Percentiles rank a stretch among this genome's conserved stretches.
These are phyloP conservation scores for Ophiostoma populinum DNA, from an alignment of 2,329 filamentous ascomycete species.

Conservation along the genomic window DNA sequence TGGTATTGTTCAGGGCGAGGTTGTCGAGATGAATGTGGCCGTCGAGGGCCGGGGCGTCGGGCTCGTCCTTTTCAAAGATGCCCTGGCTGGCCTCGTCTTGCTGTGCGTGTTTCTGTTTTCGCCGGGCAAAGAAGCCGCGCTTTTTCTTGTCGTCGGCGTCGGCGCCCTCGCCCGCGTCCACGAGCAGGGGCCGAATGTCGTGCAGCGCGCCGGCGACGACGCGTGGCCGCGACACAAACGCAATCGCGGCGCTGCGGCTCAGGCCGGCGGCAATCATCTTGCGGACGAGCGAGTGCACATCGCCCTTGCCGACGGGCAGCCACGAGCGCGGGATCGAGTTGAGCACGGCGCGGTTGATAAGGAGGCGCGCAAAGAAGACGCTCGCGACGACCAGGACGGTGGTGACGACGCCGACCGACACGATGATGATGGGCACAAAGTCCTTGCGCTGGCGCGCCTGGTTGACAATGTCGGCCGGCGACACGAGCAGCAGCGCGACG, in stretches of 20 bases:
- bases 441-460: slow-evolving; percentile 52
- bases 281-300: slow-evolving; percentile 58
- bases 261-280: slow-evolving; percentile 59
- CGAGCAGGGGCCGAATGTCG: slow-evolving; percentile 3
- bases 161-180: not conserved
- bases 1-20: too few relatives aligned
- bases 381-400: slow-evolving; percentile 54
- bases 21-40: too few relatives aligned
- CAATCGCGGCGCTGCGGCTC: slow-evolving; percentile 60
- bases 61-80: too few relatives aligned
- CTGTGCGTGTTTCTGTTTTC: not conserved
- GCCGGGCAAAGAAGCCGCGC: not conserved
- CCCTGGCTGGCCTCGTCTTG: too few relatives aligned
- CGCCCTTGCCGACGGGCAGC: slow-evolving; percentile 72
- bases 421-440: slow-evolving; percentile 67
- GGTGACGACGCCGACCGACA: slow-evolving; percentile 58
- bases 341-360: slow-evolving; percentile 65
- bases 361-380: slow-evolving; percentile 70
- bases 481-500: slow-evolving; percentile 56
- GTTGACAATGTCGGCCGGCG: slow-evolving; percentile 64
- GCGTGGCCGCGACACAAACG: slow-evolving; percentile 59
- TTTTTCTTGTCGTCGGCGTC: not conserved
- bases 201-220: slow-evolving; percentile 22
- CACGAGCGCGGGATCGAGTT: slow-evolving; percentile 72
- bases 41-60: too few relatives aligned